Evolutionary conservation across 192 early-diverging fungal genomes (phyloP), one percentile per base, ranked within the genome.

Genomic region (Cladochytrium replicatum): DNA sequence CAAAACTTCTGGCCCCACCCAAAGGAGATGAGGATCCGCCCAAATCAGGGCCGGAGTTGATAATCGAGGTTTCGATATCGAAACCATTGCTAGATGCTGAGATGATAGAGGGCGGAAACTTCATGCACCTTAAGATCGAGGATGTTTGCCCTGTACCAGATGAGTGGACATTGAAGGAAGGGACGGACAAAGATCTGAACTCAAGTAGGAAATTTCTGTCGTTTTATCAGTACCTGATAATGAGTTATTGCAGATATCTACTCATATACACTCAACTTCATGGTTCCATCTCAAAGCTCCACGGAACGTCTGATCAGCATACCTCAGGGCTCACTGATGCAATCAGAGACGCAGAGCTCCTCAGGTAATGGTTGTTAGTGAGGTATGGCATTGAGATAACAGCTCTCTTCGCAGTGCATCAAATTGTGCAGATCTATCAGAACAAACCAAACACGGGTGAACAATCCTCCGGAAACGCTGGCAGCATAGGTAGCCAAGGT

Each of bases 101-200:
- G 19, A 44, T 69, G 13, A 55, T 72, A 22, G 71, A 66, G 23
- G 54, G 52, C 8, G 71, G 74, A 34, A 75, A 64, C 26, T 80
- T 77, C 37, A 40, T 77, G 15, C 59, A 53, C 17, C 26, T 80
- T 29, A 54, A 55, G 27, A 39, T 74, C n/a, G 63, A 67, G 8
- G 74, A 76, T 31, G 31, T 74, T 38, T 57, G 49, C 29, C 77
- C 77, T 25, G 69, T 76, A 4, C 77, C 77, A 1, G 77, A 80
- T 23, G 77, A 80, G 41, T 80, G 77, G 77, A 69, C 57, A 5
- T 43, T 74, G 8, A 77, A 72, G 52, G 77, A 80, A 37, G 71
- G 71, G 24, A 77, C 58, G 30, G 77, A 80, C 47, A 80, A 80
- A 42, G 77, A 80, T 62, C 44, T 70, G 21, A 74, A 75, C 46